A percentile compares a stretch with the other conserved stretches of the same genome.
Conservation (phyloP, 805 yeast species). For the Nakazawaea siamensis region DNA sequence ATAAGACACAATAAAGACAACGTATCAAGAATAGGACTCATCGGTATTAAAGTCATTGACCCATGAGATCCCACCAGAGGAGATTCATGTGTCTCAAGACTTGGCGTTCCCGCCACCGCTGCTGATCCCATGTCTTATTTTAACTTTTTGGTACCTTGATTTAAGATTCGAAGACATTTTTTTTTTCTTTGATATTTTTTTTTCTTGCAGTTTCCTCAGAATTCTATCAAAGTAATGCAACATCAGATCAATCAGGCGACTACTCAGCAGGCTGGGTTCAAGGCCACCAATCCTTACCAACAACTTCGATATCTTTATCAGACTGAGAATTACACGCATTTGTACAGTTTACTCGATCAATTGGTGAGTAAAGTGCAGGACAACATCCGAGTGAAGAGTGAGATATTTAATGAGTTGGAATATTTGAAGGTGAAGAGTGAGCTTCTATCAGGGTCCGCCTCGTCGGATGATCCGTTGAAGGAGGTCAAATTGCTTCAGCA, state of each 20-base stretch:
- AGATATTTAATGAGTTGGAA: constrained; percentile 7
- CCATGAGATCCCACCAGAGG: not conserved
- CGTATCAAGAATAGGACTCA: constrained; percentile 23
- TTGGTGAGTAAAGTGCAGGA: constrained; percentile 3
- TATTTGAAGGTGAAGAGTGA: not conserved
- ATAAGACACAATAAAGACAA: constrained; percentile 23
- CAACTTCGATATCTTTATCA: constrained; percentile 10
- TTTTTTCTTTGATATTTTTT: too few relatives aligned
- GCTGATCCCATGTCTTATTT: too few relatives aligned
- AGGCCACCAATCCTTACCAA: constrained; percentile 7
- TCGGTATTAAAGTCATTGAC: constrained; percentile 17
- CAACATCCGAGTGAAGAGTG: constrained; percentile 7
- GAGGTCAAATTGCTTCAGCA: constrained; percentile 2
- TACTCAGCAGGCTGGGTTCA: not conserved
- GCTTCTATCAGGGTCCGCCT: not conserved
- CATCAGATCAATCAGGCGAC: not conserved
- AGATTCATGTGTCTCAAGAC: too few relatives aligned
- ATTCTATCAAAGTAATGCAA: too few relatives aligned
- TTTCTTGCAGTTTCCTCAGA: too few relatives aligned
- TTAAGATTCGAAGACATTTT: too few relatives aligned
- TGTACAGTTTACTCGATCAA: constrained; percentile 7
- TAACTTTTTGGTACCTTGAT: too few relatives aligned
- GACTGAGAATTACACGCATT: constrained; percentile 10
- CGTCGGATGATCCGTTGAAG: not conserved
- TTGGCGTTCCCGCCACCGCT: too few relatives aligned